These are phyloP conservation scores for Cutaneotrichosporon sp. DNA, from an alignment of 1,284 basidiomycete genomes.

Conservation along the genomic window DNA sequence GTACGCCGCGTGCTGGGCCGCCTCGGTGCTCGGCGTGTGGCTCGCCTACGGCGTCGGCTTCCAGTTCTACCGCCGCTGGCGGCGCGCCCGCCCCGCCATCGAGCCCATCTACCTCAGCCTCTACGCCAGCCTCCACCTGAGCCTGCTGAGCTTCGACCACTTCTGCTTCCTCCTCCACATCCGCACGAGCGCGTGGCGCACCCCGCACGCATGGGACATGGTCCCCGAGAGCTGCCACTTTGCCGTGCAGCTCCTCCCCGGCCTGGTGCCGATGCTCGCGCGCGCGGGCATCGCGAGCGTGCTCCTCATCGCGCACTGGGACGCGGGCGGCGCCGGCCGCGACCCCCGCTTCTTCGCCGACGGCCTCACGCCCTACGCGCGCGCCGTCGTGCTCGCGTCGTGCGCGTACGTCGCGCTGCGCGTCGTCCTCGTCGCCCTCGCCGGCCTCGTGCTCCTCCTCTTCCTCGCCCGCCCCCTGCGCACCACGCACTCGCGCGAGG, in stretches of 20 bases:
- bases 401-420: constrained; percentile 74
- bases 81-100: constrained; percentile 77
- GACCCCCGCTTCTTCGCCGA: constrained; percentile 71
- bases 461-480: constrained; percentile 20
- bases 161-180: constrained; percentile 80
- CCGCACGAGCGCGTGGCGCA: constrained; percentile 65
- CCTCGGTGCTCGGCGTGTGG: constrained; percentile 70
- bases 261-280: constrained; percentile 72
- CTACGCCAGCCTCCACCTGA: constrained; percentile 68
- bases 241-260: constrained; percentile 76
- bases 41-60: constrained; percentile 76
- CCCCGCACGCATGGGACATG: constrained; percentile 35
- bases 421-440: constrained; percentile 60
- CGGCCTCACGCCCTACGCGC: constrained; percentile 68
- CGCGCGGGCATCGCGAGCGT: constrained; percentile 71
- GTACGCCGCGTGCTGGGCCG: constrained; percentile 67
- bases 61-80: constrained; percentile 76
- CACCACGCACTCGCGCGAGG: not conserved
- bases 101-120: constrained; percentile 78
- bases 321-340: constrained; percentile 52
- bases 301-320: constrained; percentile 66
- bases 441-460: not conserved
- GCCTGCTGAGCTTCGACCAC: constrained; percentile 73
- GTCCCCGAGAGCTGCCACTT: constrained; percentile 72
- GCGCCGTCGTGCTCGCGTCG: constrained; percentile 72